Percentiles rank a stretch among this genome's conserved stretches.
phyloP scores from a whole-genome alignment of 495 filamentous ascomycete genomes.

The Trichoderma reesei region DNA sequence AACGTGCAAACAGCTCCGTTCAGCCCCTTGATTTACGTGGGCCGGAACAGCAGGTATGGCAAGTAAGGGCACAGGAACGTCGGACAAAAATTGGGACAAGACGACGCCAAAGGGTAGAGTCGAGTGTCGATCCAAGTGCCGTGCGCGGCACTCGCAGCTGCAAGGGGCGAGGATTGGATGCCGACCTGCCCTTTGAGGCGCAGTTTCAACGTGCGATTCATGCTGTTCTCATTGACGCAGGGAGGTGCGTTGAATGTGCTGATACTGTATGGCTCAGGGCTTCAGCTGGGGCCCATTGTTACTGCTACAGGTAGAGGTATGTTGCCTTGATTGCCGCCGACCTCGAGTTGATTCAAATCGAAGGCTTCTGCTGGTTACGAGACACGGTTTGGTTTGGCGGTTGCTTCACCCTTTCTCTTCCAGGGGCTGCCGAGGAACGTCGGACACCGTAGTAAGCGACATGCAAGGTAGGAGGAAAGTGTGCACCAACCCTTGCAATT shows the following conservation, averaged over 20 bases:
- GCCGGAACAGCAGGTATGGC: background rate
- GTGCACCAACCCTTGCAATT: background rate
- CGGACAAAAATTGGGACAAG: background rate
- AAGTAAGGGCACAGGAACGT: background rate
- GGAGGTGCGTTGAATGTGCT: background rate
- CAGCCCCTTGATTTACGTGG: background rate
- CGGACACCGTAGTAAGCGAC: too few species aligned
- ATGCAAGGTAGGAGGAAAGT: background rate
- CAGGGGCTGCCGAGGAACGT: background rate
- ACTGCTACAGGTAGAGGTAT: too few species aligned
- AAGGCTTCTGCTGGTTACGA: too few species aligned
- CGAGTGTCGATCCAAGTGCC: conserved; percentile 1
- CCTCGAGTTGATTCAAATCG: too few species aligned
- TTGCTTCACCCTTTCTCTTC: background rate
- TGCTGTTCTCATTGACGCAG: background rate
- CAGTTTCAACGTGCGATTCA: too few species aligned
- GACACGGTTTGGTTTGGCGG: background rate
- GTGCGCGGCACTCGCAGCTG: background rate
- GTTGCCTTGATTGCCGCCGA: too few species aligned
- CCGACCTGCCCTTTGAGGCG: too few species aligned
- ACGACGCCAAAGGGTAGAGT: background rate
- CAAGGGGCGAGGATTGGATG: background rate
- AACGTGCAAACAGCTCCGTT: background rate
- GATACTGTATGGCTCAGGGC: background rate
- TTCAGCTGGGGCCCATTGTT: background rate